Conservation (phyloP, 1,284 basidiomycete genomes). For the Afroboletus lepidellus region DNA sequence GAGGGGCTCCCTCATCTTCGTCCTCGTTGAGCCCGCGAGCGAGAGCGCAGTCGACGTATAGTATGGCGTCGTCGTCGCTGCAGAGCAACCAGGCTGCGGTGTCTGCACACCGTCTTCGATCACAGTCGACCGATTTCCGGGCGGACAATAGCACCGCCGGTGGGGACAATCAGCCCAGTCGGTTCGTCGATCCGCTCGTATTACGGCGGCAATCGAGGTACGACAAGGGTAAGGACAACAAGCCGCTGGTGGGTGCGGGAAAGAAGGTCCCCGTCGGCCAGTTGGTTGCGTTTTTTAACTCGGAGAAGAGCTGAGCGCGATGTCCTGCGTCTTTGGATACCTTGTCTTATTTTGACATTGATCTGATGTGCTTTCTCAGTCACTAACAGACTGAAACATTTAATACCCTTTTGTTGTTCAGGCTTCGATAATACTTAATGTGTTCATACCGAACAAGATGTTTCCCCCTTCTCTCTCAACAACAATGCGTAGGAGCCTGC, state of each 20-base stretch:
- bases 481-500: too few species aligned
- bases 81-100: constrained; percentile 28
- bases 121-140: constrained; percentile 33
- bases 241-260: constrained; percentile 28
- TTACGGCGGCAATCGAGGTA: constrained; percentile 61
- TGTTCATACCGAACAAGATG: too few species aligned
- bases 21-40: constrained; percentile 29
- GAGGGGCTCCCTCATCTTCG: constrained; percentile 6
- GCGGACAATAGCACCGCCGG: constrained; percentile 7
- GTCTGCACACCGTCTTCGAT: constrained; percentile 25
- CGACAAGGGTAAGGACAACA: constrained; percentile 38
- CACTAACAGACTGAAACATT: neutral
- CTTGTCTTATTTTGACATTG: neutral
- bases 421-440: constrained; percentile 1
- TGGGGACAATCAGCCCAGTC: constrained; percentile 16
- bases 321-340: neutral
- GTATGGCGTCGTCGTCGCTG: constrained; percentile 18
- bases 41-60: constrained; percentile 55
- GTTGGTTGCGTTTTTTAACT: constrained; percentile 80
- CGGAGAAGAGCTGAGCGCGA: constrained; percentile 43
- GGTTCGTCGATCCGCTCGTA: constrained; percentile 72
- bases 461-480: too few species aligned
- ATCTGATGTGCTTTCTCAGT: neutral
- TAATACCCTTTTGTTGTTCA: neutral
- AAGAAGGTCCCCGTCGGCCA: constrained; percentile 72